Percentiles rank a stretch among this genome's conserved stretches.
phyloP scores from a whole-genome alignment of 2,329 filamentous ascomycete species.

The Aureobasidium sp. region DNA sequence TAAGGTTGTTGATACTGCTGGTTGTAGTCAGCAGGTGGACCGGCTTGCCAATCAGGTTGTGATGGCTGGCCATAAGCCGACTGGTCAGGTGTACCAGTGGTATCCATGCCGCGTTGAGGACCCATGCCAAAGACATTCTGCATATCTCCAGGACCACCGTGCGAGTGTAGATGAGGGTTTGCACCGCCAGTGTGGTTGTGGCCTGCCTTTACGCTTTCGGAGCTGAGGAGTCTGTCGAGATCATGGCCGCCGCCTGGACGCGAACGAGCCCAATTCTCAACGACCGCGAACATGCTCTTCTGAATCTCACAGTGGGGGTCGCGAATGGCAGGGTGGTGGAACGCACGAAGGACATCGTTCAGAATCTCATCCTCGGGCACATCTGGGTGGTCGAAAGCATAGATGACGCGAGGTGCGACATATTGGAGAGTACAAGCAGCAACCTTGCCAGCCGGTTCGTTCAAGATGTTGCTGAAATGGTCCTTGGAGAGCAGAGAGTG shows the following conservation, averaged over 20 bases:
- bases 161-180: slow-evolving; percentile 12
- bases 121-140: slow-evolving; percentile 1
- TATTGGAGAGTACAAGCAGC: slow-evolving; percentile 66
- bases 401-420: slow-evolving; percentile 76
- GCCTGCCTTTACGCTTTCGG: slow-evolving; percentile 74
- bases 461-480: slow-evolving; percentile 46
- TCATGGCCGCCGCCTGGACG: slow-evolving; percentile 58
- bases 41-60: background rate
- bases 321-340: slow-evolving; percentile 84
- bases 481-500: slow-evolving; percentile 48
- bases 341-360: slow-evolving; percentile 70
- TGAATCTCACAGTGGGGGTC: slow-evolving; percentile 73
- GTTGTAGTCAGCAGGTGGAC: background rate
- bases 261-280: slow-evolving; percentile 71
- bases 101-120: background rate
- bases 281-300: slow-evolving; percentile 78
- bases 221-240: slow-evolving; percentile 69
- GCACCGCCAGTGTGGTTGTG: slow-evolving; percentile 59
- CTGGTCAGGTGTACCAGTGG: background rate
- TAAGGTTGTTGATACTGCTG: slow-evolving; percentile 10
- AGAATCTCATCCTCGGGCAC: slow-evolving; percentile 78
- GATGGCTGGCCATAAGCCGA: background rate
- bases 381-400: slow-evolving; percentile 84
- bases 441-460: slow-evolving; percentile 42
- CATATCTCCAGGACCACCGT: slow-evolving; percentile 8